Conservation (phyloP, 2,329 filamentous ascomycete genomes). For the Aspergillus quadricinctus region DNA sequence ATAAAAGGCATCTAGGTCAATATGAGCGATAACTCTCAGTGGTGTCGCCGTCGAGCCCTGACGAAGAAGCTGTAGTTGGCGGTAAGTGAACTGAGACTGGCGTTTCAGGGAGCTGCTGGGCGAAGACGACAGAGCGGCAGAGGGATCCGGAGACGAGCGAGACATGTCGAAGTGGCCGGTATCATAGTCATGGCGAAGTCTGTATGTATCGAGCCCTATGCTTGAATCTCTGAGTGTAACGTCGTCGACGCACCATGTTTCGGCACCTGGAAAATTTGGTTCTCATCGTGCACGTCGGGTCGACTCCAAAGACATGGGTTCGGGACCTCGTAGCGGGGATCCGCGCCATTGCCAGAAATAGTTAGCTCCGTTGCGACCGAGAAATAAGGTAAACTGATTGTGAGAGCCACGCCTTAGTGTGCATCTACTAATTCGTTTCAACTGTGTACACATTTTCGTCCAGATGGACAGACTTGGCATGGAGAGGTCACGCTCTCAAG, state of each 20-base stretch:
- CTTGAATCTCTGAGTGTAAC: neutral
- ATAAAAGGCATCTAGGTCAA: slow-evolving; percentile 97
- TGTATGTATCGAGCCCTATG: neutral
- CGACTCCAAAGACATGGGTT: neutral
- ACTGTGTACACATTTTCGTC: neutral
- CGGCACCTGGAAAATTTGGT: neutral
- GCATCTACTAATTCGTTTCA: no score
- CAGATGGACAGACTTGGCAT: neutral
- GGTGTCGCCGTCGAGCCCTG: slow-evolving; percentile 68
- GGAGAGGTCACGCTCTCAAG: neutral
- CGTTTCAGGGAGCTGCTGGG: slow-evolving; percentile 37
- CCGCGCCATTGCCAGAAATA: neutral
- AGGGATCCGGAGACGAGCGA: slow-evolving; percentile 58
- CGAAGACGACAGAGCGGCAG: slow-evolving; percentile 37
- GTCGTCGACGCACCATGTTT: neutral
- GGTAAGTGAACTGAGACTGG: slow-evolving; percentile 75
- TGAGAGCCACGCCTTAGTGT: no score
- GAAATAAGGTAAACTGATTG: no score
- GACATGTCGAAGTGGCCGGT: slow-evolving; percentile 47
- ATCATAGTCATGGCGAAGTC: slow-evolving; percentile 14
- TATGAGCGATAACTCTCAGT: slow-evolving; percentile 80
- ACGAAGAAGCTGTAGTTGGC: slow-evolving; percentile 72
- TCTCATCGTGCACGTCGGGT: neutral
- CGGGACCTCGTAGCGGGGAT: neutral
- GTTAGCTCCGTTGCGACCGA: neutral